Conservation (phyloP, 2,329 filamentous ascomycete species). For the Aspergillus melleus region DNA sequence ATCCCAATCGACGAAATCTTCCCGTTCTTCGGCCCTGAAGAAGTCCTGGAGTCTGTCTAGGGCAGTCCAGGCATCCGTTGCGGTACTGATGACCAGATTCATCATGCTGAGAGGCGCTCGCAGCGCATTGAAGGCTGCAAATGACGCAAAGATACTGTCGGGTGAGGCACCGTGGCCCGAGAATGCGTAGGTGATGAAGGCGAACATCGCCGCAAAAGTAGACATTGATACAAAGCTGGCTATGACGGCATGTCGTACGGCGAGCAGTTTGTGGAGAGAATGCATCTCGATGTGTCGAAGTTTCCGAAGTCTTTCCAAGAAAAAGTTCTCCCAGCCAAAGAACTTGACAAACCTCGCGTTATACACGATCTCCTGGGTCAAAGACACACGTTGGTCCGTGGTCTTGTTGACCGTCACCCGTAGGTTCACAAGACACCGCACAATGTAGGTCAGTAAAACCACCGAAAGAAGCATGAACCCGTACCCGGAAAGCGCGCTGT, state of each 20-base stretch:
- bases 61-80: conserved; percentile 85
- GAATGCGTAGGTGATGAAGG: conserved; percentile 79
- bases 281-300: conserved; percentile 75
- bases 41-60: conserved; percentile 85
- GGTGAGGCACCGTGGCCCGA: conserved; percentile 68
- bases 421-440: conserved; percentile 72
- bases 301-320: conserved; percentile 72
- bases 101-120: conserved; percentile 87
- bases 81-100: conserved; percentile 82
- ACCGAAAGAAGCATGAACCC: conserved; percentile 76
- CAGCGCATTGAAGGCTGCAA: conserved; percentile 89
- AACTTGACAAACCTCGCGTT: conserved; percentile 93
- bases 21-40: conserved; percentile 78
- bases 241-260: conserved; percentile 82
- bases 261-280: conserved; percentile 73
- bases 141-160: conserved; percentile 83
- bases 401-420: conserved; percentile 85
- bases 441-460: conserved; percentile 73
- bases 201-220: conserved; percentile 91
- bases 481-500: conserved; percentile 87
- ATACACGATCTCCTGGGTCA: conserved; percentile 88
- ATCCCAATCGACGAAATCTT: conserved; percentile 66
- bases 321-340: conserved; percentile 90
- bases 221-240: conserved; percentile 80
- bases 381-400: conserved; percentile 84